Conservation (phyloP, 805 yeast genomes). For the Monosporozyma servazzii region DNA sequence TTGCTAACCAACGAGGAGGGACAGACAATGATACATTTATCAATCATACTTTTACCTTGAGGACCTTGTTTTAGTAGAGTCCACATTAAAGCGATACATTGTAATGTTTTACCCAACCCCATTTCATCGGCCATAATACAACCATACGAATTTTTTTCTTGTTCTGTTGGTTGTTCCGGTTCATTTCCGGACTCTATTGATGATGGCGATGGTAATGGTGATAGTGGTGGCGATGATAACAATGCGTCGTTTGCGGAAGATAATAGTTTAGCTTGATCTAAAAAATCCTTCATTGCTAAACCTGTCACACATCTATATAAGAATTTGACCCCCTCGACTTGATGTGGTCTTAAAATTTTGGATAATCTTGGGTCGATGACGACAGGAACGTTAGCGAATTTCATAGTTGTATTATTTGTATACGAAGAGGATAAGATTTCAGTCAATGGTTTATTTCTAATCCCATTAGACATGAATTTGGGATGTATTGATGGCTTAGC, state of each 20-base stretch:
- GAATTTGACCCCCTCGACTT: slow-evolving; percentile 89
- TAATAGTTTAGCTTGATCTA: slow-evolving; percentile 19
- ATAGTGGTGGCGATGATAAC: not conserved
- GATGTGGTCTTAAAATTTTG: slow-evolving; percentile 87
- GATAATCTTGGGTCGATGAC: slow-evolving; percentile 87
- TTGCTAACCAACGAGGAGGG: slow-evolving; percentile 89
- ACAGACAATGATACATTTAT: slow-evolving; percentile 86
- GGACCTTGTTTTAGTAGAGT: slow-evolving; percentile 85
- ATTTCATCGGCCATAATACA: slow-evolving; percentile 98
- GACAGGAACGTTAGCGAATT: slow-evolving; percentile 83
- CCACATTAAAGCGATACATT: slow-evolving; percentile 88
- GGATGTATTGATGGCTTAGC: slow-evolving; percentile 26
- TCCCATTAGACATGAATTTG: slow-evolving; percentile 25
- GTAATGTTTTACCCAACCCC: slow-evolving; percentile 90
- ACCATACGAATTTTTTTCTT: slow-evolving; percentile 46
- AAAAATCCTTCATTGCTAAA: slow-evolving; percentile 38
- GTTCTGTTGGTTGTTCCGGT: not conserved
- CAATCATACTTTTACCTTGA: slow-evolving; percentile 66
- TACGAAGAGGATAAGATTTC: slow-evolving; percentile 50
- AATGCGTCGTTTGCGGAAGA: not conserved
- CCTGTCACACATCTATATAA: slow-evolving; percentile 88
- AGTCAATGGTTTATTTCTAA: slow-evolving; percentile 51
- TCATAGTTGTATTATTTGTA: slow-evolving; percentile 34
- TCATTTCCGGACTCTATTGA: not conserved
- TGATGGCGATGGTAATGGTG: not conserved